Conservation (phyloP, 2,329 filamentous ascomycete species). For the Fusarium nygamai region DNA sequence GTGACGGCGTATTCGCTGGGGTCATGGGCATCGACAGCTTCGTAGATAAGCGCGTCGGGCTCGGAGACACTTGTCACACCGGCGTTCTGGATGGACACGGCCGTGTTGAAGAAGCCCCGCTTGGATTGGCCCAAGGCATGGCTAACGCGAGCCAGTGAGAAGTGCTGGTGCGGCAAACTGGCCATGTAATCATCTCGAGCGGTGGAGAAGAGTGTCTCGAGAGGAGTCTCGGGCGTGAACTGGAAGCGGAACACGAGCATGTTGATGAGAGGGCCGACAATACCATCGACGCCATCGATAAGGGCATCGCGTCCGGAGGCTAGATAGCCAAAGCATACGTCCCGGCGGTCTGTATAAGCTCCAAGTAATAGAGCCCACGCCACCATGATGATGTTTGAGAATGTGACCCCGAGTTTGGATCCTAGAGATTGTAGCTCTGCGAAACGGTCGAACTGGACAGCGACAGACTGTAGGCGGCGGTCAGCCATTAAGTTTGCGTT, state of each 20-base stretch:
- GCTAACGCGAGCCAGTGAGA: conserved; percentile 59
- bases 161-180: conserved; percentile 58
- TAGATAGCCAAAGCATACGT: conserved; percentile 60
- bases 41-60: not conserved
- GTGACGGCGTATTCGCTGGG: conserved; percentile 47
- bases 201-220: conserved; percentile 51
- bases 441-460: conserved; percentile 12
- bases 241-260: conserved; percentile 64
- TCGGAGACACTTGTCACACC: conserved; percentile 5
- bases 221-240: conserved; percentile 39
- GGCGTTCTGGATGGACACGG: conserved; percentile 47
- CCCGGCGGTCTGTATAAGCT: conserved; percentile 56
- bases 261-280: conserved; percentile 48
- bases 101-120: conserved; percentile 47
- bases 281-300: conserved; percentile 26
- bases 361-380: conserved; percentile 63
- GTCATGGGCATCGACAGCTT: conserved; percentile 33
- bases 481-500: not conserved
- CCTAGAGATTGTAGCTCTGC: conserved; percentile 8
- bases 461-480: not conserved
- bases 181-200: conserved; percentile 20
- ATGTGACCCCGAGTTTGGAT: conserved; percentile 50
- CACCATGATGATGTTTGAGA: conserved; percentile 61
- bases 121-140: conserved; percentile 40
- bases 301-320: conserved; percentile 33